A percentile compares a stretch with the other conserved stretches of the same genome.
These are phyloP conservation scores for Claviceps maximensis DNA, from an alignment of 2,329 filamentous ascomycete species.

Conservation along the genomic window DNA sequence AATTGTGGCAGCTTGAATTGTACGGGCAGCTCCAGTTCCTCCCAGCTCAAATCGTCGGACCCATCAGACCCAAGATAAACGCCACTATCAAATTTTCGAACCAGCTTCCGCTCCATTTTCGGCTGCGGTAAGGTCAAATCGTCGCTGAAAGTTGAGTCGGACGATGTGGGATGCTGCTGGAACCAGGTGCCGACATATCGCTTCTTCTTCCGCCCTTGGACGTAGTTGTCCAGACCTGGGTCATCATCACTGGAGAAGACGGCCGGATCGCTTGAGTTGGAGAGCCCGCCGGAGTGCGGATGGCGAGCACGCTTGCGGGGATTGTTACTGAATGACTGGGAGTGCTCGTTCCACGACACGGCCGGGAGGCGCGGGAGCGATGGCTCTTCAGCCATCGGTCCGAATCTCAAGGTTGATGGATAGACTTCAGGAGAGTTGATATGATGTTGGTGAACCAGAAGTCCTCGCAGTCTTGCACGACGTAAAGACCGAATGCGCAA, in stretches of 20 bases:
- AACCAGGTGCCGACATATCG: constrained; percentile 57
- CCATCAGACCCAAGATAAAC: constrained; percentile 54
- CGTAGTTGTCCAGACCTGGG: constrained; percentile 51
- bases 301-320: constrained; percentile 26
- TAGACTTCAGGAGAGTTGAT: background rate
- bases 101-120: constrained; percentile 34
- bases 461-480: background rate
- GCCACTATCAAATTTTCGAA: constrained; percentile 52
- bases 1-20: constrained; percentile 26
- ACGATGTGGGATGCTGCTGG: constrained; percentile 40
- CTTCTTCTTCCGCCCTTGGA: constrained; percentile 43
- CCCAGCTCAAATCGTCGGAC: constrained; percentile 25
- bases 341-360: constrained; percentile 25
- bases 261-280: constrained; percentile 57
- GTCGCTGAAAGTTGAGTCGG: constrained; percentile 34
- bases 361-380: constrained; percentile 26
- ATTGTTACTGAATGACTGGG: constrained; percentile 26
- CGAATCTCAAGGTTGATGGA: no score
- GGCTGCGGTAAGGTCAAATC: constrained; percentile 21
- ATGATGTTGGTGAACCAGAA: no score
- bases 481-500: background rate
- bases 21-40: constrained; percentile 18
- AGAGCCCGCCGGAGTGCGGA: constrained; percentile 16
- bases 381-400: constrained; percentile 27
- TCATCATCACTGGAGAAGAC: constrained; percentile 64